Evolutionary conservation across 208 protist genomes (phyloP).

Genomic region (Leishmania martiniquensis): DNA sequence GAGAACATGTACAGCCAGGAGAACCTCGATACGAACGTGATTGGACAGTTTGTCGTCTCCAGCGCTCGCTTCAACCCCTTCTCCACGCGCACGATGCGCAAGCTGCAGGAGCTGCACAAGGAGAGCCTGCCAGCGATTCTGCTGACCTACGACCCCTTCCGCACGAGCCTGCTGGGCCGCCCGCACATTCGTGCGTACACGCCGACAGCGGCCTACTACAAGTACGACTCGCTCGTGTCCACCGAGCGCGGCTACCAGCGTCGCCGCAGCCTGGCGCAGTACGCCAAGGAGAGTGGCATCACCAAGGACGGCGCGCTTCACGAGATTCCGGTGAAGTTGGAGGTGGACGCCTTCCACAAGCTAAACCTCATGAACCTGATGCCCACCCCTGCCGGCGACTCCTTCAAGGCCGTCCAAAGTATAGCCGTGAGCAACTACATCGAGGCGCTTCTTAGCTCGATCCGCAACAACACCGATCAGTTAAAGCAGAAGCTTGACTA

Average conservation of each 20-base stretch:
- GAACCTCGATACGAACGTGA: conserved; percentile 60
- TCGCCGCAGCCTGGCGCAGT: conserved; percentile 30
- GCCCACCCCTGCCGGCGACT: conserved; percentile 29
- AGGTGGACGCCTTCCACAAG: conserved; percentile 65
- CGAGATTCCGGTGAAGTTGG: conserved; percentile 66
- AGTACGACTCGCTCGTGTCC: conserved; percentile 38
- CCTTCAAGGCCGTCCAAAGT: conserved; percentile 44
- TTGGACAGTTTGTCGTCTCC: conserved; percentile 64
- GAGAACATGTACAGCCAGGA: conserved; percentile 46
- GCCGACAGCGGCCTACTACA: conserved; percentile 55
- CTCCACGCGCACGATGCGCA: conserved; percentile 37
- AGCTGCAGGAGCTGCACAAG: conserved; percentile 49
- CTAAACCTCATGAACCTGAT: conserved; percentile 46
- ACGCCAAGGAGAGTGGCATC: conserved; percentile 52
- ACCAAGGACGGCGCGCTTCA: conserved; percentile 55
- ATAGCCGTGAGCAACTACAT: conserved; percentile 59
- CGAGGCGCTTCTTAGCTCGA: conserved; percentile 46
- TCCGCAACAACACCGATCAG: conserved; percentile 45
- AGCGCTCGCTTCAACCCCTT: conserved; percentile 51
- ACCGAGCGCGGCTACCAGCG: conserved; percentile 27
- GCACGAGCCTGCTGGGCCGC: conserved; percentile 59
- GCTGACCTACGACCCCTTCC: conserved; percentile 73
- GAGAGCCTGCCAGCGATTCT: conserved; percentile 58
- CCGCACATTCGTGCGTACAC: conserved; percentile 70
- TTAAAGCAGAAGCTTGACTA: conserved; percentile 40